A percentile compares a stretch with the other conserved stretches of the same genome.
Evolutionary conservation across 768 basidiomycete genomes (phyloP).

Genomic region (Dioszegia aurantiaca): DNA sequence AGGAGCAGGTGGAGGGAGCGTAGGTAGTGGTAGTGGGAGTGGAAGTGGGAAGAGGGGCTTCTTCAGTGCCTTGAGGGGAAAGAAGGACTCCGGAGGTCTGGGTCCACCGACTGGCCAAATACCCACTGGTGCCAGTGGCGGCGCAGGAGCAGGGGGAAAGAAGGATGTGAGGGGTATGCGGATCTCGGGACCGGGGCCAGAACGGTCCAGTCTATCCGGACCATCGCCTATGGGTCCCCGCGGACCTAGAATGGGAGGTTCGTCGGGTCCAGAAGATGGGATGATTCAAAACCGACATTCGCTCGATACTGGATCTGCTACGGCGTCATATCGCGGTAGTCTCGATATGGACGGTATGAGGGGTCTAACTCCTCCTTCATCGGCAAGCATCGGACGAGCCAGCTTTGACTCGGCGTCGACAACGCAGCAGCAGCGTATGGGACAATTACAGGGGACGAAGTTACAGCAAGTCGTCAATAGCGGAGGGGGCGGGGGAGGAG

Average conservation of each 20-base stretch:
- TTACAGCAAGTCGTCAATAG: slow-evolving; percentile 2
- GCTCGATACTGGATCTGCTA: not conserved
- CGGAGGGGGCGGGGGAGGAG: not conserved
- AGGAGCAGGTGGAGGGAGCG: too few relatives aligned
- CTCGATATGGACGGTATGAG: not conserved
- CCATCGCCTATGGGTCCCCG: slow-evolving; percentile 30
- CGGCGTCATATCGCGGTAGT: not conserved
- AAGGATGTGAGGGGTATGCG: slow-evolving; percentile 42
- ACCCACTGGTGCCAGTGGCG: not conserved
- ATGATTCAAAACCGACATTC: not conserved
- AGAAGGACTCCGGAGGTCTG: slow-evolving; percentile 27
- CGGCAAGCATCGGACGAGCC: slow-evolving; percentile 3
- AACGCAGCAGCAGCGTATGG: not conserved
- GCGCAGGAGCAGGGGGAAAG: slow-evolving; percentile 17
- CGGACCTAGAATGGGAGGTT: slow-evolving; percentile 28
- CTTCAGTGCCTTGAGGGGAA: slow-evolving; percentile 33
- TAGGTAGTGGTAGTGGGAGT: not conserved
- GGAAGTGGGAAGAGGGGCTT: slow-evolving; percentile 31
- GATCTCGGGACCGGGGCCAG: slow-evolving; percentile 38
- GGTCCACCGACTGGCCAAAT: slow-evolving; percentile 24
- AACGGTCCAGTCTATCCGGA: slow-evolving; percentile 5
- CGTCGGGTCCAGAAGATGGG: not conserved
- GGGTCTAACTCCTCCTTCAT: slow-evolving; percentile 2
- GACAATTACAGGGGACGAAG: not conserved
- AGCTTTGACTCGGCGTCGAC: slow-evolving; percentile 4